These are phyloP conservation scores for Cordyceps cicadae DNA, from an alignment of 2,329 filamentous ascomycete genomes.

Conservation along the genomic window DNA sequence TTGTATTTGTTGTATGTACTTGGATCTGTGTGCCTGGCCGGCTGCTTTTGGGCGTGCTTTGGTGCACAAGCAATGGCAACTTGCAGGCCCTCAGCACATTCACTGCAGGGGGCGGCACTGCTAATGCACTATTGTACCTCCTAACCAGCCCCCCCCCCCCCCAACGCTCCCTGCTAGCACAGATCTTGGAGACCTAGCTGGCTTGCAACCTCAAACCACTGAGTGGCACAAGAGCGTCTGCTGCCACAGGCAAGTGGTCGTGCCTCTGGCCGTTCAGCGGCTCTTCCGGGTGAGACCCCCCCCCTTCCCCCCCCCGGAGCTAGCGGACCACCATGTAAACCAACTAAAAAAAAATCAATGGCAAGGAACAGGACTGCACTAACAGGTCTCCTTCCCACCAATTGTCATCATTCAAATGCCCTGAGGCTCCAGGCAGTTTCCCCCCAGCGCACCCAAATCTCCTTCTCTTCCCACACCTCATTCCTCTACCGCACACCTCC, in stretches of 20 bases:
- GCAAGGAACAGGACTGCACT: neutral
- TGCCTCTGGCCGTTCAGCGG: neutral
- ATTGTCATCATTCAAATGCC: neutral
- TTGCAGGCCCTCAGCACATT: neutral
- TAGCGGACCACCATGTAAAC: neutral
- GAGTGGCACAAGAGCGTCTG: neutral
- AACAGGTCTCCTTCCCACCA: neutral
- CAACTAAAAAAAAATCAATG: neutral
- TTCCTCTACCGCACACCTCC: constrained; percentile 19
- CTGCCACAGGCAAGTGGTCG: constrained; percentile 1
- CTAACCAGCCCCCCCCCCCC: neutral
- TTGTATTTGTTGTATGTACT: no score
- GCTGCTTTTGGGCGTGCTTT: neutral
- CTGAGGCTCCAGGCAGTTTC: neutral
- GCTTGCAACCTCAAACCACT: neutral
- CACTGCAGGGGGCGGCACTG: neutral
- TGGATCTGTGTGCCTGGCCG: no score
- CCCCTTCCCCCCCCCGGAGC: neutral
- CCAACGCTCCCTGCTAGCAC: neutral
- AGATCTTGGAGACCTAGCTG: neutral
- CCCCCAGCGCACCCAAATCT: neutral
- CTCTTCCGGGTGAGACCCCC: neutral
- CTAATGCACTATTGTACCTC: no score
- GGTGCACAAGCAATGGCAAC: neutral
- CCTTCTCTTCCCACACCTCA: constrained; percentile 14